Percentiles rank a stretch among this genome's conserved stretches.
Conservation (phyloP, 345 rosid species). For the Citrus sinensis region DVS_A1.0 CM039162.1:24958001-24958500, state of each 20-base stretch:
- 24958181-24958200: not conserved
- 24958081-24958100: not conserved
- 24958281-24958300: not conserved
- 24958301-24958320: not conserved
- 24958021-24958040: not conserved
- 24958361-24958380: not conserved
- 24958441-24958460: not conserved
- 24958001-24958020: not conserved
- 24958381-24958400: not conserved
- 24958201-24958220: not conserved
- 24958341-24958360: not conserved
- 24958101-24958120: not conserved
- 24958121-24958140: not conserved
- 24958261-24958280: not conserved
- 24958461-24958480: not conserved
- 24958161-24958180: not conserved
- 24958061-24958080: not conserved
- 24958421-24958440: not conserved
- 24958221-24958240: not conserved
- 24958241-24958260: not conserved
- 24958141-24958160: not conserved
- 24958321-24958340: not conserved
- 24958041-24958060: not conserved
- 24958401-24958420: not conserved
- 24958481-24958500: not conserved